Conservation (phyloP, 1,284 basidiomycete species). For the Tylopilus sp. region DNA sequence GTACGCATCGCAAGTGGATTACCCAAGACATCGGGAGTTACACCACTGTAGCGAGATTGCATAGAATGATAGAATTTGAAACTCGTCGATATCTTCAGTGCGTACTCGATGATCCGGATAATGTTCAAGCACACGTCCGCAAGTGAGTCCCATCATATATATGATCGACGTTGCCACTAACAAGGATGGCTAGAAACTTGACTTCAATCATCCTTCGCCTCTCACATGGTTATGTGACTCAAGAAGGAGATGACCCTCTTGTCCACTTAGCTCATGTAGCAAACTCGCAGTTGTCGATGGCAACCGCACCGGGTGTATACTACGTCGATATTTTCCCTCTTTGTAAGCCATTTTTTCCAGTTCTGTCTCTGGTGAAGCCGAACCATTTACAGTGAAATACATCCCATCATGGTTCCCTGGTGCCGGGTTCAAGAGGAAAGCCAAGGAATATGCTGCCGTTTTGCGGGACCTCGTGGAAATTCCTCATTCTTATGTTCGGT, state of each 20-base stretch:
- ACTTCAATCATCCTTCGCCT: slow-evolving; percentile 31
- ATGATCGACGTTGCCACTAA: neutral
- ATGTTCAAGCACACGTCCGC: slow-evolving; percentile 23
- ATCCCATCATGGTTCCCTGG: slow-evolving; percentile 72
- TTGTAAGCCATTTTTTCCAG: slow-evolving; percentile 11
- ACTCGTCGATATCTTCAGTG: slow-evolving; percentile 20
- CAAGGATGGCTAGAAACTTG: slow-evolving; percentile 13
- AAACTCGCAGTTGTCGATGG: slow-evolving; percentile 28
- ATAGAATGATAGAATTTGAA: slow-evolving; percentile 37
- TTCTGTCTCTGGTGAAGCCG: neutral
- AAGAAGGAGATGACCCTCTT: slow-evolving; percentile 28
- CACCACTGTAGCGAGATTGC: slow-evolving; percentile 22
- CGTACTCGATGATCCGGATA: slow-evolving; percentile 21
- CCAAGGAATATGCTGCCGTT: slow-evolving; percentile 57
- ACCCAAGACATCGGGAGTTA: slow-evolving; percentile 44
- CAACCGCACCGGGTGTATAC: slow-evolving; percentile 19
- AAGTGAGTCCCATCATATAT: slow-evolving; percentile 18
- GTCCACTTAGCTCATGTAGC: slow-evolving; percentile 29
- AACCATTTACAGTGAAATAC: slow-evolving; percentile 56
- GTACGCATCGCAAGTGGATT: slow-evolving; percentile 33
- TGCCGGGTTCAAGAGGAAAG: slow-evolving; percentile 64
- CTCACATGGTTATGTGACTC: slow-evolving; percentile 32
- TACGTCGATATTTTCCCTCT: slow-evolving; percentile 31
- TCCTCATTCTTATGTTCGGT: slow-evolving; percentile 65
- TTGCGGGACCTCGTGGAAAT: slow-evolving; percentile 60